Evolutionary conservation across 78 protist species (phyloP).

Genomic region (Anaeramoeba flamelloides): DNA sequence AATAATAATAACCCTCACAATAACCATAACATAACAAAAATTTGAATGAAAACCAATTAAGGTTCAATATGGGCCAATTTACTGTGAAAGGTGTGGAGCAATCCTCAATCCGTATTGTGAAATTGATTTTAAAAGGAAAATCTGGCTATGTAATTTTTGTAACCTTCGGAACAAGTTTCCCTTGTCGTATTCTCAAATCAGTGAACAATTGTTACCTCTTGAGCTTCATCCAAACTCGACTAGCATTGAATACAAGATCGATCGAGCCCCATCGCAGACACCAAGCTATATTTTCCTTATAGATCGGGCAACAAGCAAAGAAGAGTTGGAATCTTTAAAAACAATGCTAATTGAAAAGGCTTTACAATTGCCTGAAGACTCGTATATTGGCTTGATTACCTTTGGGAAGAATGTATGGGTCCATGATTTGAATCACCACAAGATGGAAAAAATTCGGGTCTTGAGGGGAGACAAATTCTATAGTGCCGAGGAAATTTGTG

Average conservation of each 20-base stretch:
- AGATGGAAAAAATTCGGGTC: not conserved
- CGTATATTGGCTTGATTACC: conserved; percentile 82
- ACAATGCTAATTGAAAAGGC: conserved; percentile 58
- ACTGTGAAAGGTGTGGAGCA: not conserved
- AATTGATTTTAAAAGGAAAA: not conserved
- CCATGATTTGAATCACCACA: not conserved
- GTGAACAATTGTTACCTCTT: conserved; percentile 58
- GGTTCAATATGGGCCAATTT: not conserved
- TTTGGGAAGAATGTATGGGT: conserved; percentile 64
- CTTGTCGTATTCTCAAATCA: conserved; percentile 50
- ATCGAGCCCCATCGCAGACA: conserved; percentile 7
- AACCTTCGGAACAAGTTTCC: conserved; percentile 71
- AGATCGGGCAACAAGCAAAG: conserved; percentile 59
- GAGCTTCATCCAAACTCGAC: conserved; percentile 48
- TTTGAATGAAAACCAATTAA: no score
- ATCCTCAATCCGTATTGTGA: not conserved
- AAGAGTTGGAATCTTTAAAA: conserved; percentile 59
- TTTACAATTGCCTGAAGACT: conserved; percentile 51
- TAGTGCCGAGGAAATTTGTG: not conserved
- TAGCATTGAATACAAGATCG: not conserved
- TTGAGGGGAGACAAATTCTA: not conserved
- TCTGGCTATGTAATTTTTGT: conserved; percentile 77
- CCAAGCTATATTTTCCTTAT: conserved; percentile 72
- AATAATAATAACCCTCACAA: no score
- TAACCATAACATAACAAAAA: no score